Conservation (phyloP, 148 eudicot species). For the Cornus kousa region DNA sequence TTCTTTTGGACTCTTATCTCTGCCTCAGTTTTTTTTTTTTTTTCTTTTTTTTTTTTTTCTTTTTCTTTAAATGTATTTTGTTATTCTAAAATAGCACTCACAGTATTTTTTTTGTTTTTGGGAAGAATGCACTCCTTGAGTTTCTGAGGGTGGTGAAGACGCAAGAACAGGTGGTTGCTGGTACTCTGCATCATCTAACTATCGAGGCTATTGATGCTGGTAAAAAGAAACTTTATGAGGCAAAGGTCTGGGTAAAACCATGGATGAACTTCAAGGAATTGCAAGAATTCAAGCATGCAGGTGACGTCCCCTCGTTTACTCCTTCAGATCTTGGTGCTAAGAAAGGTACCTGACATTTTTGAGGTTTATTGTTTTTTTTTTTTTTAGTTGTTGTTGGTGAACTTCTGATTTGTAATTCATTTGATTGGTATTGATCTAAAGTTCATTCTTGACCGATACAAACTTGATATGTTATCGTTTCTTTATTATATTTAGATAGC, state of each 20-base stretch:
- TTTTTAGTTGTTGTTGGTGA: background rate
- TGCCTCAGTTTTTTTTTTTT: too few relatives aligned
- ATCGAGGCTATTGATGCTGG: slow-evolving; percentile 76
- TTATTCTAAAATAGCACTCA: background rate
- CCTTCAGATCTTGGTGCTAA: slow-evolving; percentile 72
- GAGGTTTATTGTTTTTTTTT: too few relatives aligned
- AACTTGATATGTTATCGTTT: too few relatives aligned
- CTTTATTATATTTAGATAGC: too few relatives aligned
- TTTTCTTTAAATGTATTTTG: background rate
- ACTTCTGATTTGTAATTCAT: too few relatives aligned
- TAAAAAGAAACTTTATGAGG: slow-evolving; percentile 74
- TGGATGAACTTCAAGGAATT: slow-evolving; percentile 87
- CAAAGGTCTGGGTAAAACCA: slow-evolving; percentile 95
- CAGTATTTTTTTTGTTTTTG: background rate
- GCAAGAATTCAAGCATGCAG: slow-evolving; percentile 81
- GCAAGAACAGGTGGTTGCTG: slow-evolving; percentile 73
- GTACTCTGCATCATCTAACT: slow-evolving; percentile 84
- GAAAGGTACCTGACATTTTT: slow-evolving; percentile 39
- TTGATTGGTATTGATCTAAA: too few relatives aligned
- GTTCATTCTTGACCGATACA: too few relatives aligned
- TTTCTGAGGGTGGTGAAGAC: slow-evolving; percentile 78
- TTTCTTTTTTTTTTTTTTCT: background rate
- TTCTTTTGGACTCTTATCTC: background rate
- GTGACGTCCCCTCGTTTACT: slow-evolving; percentile 53
- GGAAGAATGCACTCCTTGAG: slow-evolving; percentile 80